phyloP scores from a whole-genome alignment of 2,329 filamentous ascomycete species.

The Cordyceps cateniannulata region DNA sequence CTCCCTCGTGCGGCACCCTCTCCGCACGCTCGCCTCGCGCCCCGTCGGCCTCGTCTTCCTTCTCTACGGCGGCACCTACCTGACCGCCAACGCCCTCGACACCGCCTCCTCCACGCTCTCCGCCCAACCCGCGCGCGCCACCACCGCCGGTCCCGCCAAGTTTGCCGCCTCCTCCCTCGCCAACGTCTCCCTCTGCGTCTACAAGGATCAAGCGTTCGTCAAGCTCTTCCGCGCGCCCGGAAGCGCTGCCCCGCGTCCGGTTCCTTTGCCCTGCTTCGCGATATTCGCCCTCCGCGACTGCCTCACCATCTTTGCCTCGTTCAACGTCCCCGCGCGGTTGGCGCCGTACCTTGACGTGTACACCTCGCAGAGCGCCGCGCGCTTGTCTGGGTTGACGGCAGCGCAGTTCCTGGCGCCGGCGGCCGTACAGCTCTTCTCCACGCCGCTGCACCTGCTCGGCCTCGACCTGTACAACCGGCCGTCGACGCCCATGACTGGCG shows the following conservation, averaged over 20 bases:
- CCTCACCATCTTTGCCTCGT: constrained; percentile 84
- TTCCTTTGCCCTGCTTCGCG: constrained; percentile 64
- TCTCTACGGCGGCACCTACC: constrained; percentile 83
- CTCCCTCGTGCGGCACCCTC: constrained; percentile 53
- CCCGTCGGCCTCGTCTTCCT: constrained; percentile 64
- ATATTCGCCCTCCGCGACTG: constrained; percentile 81
- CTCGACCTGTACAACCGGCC: constrained; percentile 79
- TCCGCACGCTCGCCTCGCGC: constrained; percentile 53
- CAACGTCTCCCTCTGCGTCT: constrained; percentile 79
- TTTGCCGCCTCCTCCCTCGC: constrained; percentile 74
- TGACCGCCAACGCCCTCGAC: constrained; percentile 82
- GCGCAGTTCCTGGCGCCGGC: constrained; percentile 81
- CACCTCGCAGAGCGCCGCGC: constrained; percentile 28
- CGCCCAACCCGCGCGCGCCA: constrained; percentile 49
- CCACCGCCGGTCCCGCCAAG: constrained; percentile 71
- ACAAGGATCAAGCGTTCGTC: constrained; percentile 85
- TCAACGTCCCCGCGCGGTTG: constrained; percentile 79
- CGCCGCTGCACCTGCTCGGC: constrained; percentile 78
- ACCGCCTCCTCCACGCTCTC: constrained; percentile 62
- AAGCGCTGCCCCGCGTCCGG: constrained; percentile 40
- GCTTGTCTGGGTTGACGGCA: constrained; percentile 48
- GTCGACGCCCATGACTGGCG: constrained; percentile 23
- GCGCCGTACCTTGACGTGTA: constrained; percentile 56
- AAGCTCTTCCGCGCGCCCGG: constrained; percentile 67
- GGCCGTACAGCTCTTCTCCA: constrained; percentile 69